phyloP scores from a whole-genome alignment of 768 basidiomycete genomes.

The Leucocoprinus birnbaumii region DNA sequence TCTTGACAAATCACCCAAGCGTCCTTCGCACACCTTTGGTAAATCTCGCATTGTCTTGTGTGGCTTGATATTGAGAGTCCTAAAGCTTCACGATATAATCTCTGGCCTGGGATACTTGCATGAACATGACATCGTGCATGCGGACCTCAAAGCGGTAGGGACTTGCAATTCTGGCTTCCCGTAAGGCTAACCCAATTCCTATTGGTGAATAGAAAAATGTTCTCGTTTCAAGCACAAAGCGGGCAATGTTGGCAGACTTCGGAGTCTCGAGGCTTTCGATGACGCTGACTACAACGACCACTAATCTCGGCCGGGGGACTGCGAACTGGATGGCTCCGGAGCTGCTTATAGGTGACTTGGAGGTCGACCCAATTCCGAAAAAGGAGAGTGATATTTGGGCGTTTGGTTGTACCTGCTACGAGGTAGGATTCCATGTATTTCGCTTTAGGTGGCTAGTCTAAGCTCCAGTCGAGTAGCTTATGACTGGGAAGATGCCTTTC shows the following conservation, averaged over 20 bases:
- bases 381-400: neutral
- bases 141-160: neutral
- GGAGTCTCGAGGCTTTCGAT: neutral
- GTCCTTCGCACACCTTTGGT: constrained; percentile 16
- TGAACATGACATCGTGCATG: neutral
- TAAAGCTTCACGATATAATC: neutral
- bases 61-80: too few relatives aligned
- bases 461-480: neutral
- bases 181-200: too few relatives aligned
- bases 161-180: neutral
- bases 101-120: neutral
- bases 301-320: neutral
- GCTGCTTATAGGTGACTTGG: neutral
- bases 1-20: constrained; percentile 9
- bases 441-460: neutral
- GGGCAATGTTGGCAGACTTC: neutral
- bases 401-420: neutral
- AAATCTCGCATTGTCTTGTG: neutral
- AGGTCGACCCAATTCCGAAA: neutral
- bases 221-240: neutral
- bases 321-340: neutral
- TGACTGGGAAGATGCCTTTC: neutral
- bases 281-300: neutral
- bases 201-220: neutral
- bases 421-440: neutral